Conservation (phyloP, 495 filamentous ascomycete genomes). For the Neurospora sp. region DNA sequence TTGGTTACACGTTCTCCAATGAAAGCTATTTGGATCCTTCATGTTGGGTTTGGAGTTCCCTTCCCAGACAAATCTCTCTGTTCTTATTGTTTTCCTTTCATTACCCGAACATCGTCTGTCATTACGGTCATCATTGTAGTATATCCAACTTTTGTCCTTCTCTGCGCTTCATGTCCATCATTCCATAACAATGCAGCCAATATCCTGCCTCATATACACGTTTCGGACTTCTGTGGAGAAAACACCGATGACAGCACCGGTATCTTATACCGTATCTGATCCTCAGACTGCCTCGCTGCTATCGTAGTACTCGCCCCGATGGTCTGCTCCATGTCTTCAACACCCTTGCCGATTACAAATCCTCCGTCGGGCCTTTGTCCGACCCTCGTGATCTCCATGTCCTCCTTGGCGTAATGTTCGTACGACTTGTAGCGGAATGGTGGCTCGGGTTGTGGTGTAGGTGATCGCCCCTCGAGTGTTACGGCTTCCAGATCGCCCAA, state of each 20-base stretch:
- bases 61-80: not conserved
- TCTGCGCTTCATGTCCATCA: not conserved
- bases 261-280: not conserved
- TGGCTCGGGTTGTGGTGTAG: not conserved
- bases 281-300: not conserved
- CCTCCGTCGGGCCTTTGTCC: not conserved
- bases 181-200: not conserved
- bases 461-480: not conserved
- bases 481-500: not conserved
- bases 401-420: not conserved
- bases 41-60: accelerated
- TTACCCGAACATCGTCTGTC: not conserved
- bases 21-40: no score
- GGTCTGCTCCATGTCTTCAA: not conserved
- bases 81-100: not conserved
- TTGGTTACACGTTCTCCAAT: no score
- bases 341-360: not conserved
- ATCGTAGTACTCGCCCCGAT: not conserved
- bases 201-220: not conserved
- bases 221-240: not conserved
- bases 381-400: not conserved
- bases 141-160: not conserved
- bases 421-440: not conserved
- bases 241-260: not conserved
- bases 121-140: not conserved